Evolutionary conservation across 1,139 yeast genomes (phyloP), one percentile per base, ranked within the genome.

Genomic region (Kodamaea ohmeri): DNA sequence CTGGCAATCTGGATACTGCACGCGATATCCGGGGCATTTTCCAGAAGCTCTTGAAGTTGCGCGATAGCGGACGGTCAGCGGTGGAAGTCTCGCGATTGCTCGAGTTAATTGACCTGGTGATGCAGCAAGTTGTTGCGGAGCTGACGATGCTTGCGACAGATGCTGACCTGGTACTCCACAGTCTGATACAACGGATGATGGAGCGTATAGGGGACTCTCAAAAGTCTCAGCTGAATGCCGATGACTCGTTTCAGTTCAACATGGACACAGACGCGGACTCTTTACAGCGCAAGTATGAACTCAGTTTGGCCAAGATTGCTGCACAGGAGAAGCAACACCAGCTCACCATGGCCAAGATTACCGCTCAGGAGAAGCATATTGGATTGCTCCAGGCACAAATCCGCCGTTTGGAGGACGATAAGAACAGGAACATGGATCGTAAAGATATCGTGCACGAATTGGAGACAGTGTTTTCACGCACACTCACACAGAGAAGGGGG

Each of bases 191-290:
- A 39, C 50, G 65, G 35, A 47, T 65, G 17, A 58, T 66, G 55
- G 70, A 67, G 39, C 47, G 65, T 28, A 44, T 65, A 41, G 48
- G 56, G 8, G 55, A 65, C 0, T 70, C 64, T 40, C 65, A 62
- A 29, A 61, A 59, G 3, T 67, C 70, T 2, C 52, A 61, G 36
- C 49, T 61, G 38, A 68, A 68, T 1, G 51, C 65, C n/a, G 45
- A 61, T 26, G 68, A 65, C 37, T 51, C 63, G 0, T 51, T 53
- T 21, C 58, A n/a, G n/a, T n/a, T n/a, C n/a, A n/a, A n/a, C n/a
- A 51, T 51, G 27, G 51, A 53, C 13, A 40, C 67, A 13, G 46
- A 51, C 17, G 27, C 13, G 26, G 26, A 6, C 13, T 24, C 26
- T 24, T 6, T 20, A 9, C 8, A 6, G 53, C 57, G 12, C 12